Conservation (phyloP, 2,329 filamentous ascomycete species). For the Pyrenochaeta sp. region DNA sequence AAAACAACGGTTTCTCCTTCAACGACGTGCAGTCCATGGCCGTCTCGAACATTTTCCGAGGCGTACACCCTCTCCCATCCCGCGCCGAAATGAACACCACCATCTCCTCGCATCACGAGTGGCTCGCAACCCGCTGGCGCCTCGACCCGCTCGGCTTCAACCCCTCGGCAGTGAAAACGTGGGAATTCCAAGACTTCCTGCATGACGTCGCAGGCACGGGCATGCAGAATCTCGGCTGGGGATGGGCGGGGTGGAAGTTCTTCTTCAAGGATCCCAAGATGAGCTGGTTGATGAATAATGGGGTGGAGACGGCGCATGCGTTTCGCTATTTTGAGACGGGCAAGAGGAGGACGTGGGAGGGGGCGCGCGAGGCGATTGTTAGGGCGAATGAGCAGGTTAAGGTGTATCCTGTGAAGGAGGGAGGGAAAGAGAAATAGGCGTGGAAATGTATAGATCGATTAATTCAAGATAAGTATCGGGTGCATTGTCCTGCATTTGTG, state of each 20-base stretch:
- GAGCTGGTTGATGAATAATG: constrained; percentile 41
- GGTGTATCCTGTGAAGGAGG: constrained; percentile 13
- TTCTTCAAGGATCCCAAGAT: constrained; percentile 45
- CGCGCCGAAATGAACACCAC: constrained; percentile 8
- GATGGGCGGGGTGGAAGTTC: constrained; percentile 42
- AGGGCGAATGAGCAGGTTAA: constrained; percentile 19
- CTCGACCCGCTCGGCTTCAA: constrained; percentile 24
- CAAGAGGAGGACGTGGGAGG: constrained; percentile 31
- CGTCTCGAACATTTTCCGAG: constrained; percentile 19
- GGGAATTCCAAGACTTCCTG: constrained; percentile 37
- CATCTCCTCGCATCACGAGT: constrained; percentile 16
- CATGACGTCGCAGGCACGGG: constrained; percentile 43
- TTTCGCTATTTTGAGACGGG: constrained; percentile 47
- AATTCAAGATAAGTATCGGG: too few relatives aligned
- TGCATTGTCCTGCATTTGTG: too few relatives aligned
- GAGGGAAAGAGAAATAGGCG: constrained; percentile 4
- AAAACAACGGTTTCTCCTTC: constrained; percentile 27
- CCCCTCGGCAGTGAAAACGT: constrained; percentile 21
- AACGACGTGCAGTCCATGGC: constrained; percentile 24
- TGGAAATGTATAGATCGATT: too few relatives aligned
- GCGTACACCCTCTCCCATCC: constrained; percentile 14
- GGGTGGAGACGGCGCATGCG: constrained; percentile 41
- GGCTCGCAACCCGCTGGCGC: constrained; percentile 17
- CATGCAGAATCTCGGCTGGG: constrained; percentile 44
- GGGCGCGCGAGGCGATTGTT: constrained; percentile 21